phyloP scores from a whole-genome alignment of 805 yeast genomes.

The Candida xiaguanensis region DNA sequence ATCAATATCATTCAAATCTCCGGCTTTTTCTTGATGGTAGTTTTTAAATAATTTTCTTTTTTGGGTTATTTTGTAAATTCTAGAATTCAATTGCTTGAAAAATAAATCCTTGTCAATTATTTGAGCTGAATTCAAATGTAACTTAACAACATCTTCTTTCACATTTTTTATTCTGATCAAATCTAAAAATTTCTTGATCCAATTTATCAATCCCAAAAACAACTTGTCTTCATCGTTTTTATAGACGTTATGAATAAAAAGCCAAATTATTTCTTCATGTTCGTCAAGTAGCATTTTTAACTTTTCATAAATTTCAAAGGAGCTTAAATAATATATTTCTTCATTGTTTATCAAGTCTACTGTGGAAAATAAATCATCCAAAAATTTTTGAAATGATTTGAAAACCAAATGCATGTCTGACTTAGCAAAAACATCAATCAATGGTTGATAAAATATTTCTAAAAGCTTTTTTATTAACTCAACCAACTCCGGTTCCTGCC shows the following conservation, averaged over 20 bases:
- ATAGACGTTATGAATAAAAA: slow-evolving; percentile 79
- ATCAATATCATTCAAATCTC: slow-evolving; percentile 20
- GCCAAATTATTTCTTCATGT: slow-evolving; percentile 70
- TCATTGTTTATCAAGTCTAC: slow-evolving; percentile 56
- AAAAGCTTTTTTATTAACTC: slow-evolving; percentile 69
- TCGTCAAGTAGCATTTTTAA: slow-evolving; percentile 63
- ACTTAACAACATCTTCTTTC: slow-evolving; percentile 32
- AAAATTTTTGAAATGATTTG: slow-evolving; percentile 33
- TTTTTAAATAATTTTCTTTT: slow-evolving; percentile 39
- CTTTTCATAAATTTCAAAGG: slow-evolving; percentile 63
- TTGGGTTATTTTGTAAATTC: slow-evolving; percentile 32
- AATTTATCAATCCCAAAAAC: slow-evolving; percentile 65
- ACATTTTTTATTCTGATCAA: slow-evolving; percentile 61
- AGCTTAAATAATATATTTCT: slow-evolving; percentile 42
- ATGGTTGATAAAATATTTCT: slow-evolving; percentile 39
- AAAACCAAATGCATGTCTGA: slow-evolving; percentile 38
- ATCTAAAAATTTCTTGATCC: slow-evolving; percentile 67
- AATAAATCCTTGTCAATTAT: slow-evolving; percentile 39
- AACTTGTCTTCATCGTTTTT: slow-evolving; percentile 67
- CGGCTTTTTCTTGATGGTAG: slow-evolving; percentile 22
- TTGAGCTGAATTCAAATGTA: slow-evolving; percentile 16
- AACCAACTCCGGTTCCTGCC: slow-evolving; percentile 86
- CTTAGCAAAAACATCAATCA: slow-evolving; percentile 33
- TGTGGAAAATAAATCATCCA: slow-evolving; percentile 60
- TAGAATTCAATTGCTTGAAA: slow-evolving; percentile 34